Evolutionary conservation across 2,329 filamentous ascomycete genomes (phyloP), one percentile per base, ranked within the genome.

Genomic region (Talaromyces albobiverticillius): DNA sequence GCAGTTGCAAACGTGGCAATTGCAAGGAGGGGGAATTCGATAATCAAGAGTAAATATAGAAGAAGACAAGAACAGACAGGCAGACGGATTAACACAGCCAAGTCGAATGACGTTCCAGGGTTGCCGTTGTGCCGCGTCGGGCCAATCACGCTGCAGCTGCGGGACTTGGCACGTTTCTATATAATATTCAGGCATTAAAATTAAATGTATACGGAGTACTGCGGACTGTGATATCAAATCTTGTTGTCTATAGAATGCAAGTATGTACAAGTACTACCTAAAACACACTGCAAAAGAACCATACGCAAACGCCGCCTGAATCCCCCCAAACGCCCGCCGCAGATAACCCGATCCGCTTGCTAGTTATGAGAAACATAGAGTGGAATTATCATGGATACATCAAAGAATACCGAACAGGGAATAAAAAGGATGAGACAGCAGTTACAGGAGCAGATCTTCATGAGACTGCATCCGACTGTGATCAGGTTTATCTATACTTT

Each of bases 291-390:
- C 13, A 22, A 4, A 10, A 34, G 20, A 51, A 2, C 4, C 25
- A 22, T 31, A 16, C 34, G 3, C 18, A 43, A 51, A 43, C 48
- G 38, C 47, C 46, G 32, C 34, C 22, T 22, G 13, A 29, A 29
- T 32, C 48, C n/a, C 16, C 20, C 48, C 22, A 32, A 51, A 51
- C 49, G 40, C 49, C 53, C 34, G 34, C 31, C 31, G 47, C 47
- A 55, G 47, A 55, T 51, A 38, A 7, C 53, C 46, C 16, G 46
- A 45, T 43, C 51, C 49, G 52, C 52, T 31, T 22, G n/a, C n/a
- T n/a, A n/a, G n/a, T n/a, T n/a, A n/a, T n/a, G n/a, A n/a, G n/a
- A n/a, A n/a, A n/a, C n/a, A n/a, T n/a, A n/a, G n/a, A n/a, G n/a
- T n/a, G 8, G 26, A 1, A 26, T n/a, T 31, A n/a, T 16, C 38